Evolutionary conservation across 2,329 filamentous ascomycete genomes (phyloP).

Genomic region (Arthrobotrys megalospora): DNA sequence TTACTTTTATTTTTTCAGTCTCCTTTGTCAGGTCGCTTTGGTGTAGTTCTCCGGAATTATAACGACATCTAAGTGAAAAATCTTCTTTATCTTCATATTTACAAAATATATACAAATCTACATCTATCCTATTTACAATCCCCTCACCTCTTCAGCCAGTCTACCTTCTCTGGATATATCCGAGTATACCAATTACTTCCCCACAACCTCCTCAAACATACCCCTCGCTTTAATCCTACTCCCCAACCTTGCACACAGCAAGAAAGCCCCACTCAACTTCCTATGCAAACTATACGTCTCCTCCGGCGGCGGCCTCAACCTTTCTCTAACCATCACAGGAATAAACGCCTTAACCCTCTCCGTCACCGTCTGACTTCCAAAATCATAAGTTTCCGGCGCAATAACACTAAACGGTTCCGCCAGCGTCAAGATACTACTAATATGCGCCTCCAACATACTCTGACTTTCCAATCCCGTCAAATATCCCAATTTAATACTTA

Average conservation of each 20-base stretch:
- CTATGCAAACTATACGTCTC: conserved; percentile 97
- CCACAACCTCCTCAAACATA: conserved; percentile 77
- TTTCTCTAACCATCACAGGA: conserved; percentile 91
- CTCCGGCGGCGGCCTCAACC: conserved; percentile 91
- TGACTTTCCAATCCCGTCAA: conserved; percentile 89
- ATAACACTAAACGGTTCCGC: conserved; percentile 86
- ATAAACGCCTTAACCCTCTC: conserved; percentile 90
- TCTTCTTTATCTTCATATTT: conserved; percentile 16
- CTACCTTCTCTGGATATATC: too few species aligned
- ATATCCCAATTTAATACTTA: conserved; percentile 87
- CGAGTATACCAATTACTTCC: not conserved
- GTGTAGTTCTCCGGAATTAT: conserved; percentile 20
- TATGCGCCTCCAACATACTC: conserved; percentile 89
- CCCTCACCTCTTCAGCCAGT: not conserved
- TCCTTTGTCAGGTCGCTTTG: not conserved
- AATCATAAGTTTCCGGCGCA: conserved; percentile 90
- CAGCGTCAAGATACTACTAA: conserved; percentile 88
- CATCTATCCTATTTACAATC: conserved; percentile 6
- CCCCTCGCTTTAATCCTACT: conserved; percentile 85
- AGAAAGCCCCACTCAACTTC: conserved; percentile 93
- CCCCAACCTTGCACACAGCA: conserved; percentile 88
- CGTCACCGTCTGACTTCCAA: conserved; percentile 94
- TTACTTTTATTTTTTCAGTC: not conserved
- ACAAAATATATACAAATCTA: conserved; percentile 39
- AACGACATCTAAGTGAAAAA: not conserved